Percentiles rank a stretch among this genome's conserved stretches.
These are phyloP conservation scores for Byssothecium circinans DNA, from an alignment of 2,329 filamentous ascomycete species.

Conservation along the genomic window DNA sequence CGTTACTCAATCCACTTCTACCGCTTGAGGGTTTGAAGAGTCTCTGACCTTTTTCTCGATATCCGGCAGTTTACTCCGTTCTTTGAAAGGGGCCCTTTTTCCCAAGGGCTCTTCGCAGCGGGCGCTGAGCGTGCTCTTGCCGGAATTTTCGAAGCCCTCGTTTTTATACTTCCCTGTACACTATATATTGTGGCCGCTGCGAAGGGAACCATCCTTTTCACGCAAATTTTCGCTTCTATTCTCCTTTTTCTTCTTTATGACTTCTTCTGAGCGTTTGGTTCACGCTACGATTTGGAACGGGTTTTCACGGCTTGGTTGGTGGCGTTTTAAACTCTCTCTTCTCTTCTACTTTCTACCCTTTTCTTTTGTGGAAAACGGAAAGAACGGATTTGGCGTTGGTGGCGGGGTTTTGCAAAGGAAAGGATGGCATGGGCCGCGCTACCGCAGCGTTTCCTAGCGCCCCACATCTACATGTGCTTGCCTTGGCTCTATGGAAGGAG, in stretches of 20 bases:
- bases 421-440: not conserved
- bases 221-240: not conserved
- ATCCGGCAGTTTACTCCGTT: constrained; percentile 1
- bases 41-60: constrained; percentile 10
- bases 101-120: constrained; percentile 15
- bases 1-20: constrained; percentile 14
- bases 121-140: constrained; percentile 21
- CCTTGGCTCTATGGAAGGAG: not conserved
- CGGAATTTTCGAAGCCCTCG: constrained; percentile 2
- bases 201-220: constrained; percentile 15
- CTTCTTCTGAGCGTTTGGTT: constrained; percentile 9
- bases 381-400: not conserved
- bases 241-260: constrained; percentile 11
- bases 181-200: constrained; percentile 33
- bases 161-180: constrained; percentile 25
- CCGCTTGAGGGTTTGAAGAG: constrained; percentile 21
- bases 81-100: not conserved
- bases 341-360: not conserved
- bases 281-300: constrained; percentile 9
- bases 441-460: not conserved
- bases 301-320: not conserved
- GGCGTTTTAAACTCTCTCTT: not conserved
- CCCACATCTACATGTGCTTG: not conserved
- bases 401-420: not conserved
- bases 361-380: not conserved